A percentile compares a stretch with the other conserved stretches of the same genome.
Evolutionary conservation across 169 alveolate species (phyloP).

Genomic region (Plasmodium fragile): DNA sequence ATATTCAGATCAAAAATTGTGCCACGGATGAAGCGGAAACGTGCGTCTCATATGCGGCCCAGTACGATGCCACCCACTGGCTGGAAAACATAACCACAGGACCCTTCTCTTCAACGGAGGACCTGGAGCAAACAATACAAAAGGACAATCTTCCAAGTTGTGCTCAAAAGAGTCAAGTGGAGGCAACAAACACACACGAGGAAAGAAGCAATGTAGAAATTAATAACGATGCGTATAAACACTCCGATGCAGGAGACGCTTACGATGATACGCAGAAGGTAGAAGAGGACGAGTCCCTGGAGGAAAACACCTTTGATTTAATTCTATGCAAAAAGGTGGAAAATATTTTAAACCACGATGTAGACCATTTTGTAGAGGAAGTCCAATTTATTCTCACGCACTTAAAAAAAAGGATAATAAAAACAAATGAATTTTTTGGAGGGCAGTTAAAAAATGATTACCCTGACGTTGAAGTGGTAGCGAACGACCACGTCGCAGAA

Average conservation of each 20-base stretch:
- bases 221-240: not conserved
- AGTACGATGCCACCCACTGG: conserved; percentile 1
- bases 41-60: not conserved
- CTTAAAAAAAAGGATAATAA: conserved; percentile 43
- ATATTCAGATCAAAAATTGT: not conserved
- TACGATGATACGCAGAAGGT: not conserved
- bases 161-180: not conserved
- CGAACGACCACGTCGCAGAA: not conserved
- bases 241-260: not conserved
- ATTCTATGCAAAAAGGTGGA: conserved; percentile 33
- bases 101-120: not conserved
- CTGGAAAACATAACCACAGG: not conserved
- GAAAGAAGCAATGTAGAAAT: not conserved
- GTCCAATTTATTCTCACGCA: conserved; percentile 52
- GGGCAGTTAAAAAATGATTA: conserved; percentile 21
- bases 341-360: conserved; percentile 33
- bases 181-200: not conserved
- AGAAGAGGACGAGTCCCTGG: not conserved
- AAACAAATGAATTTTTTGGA: conserved; percentile 50
- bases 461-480: not conserved
- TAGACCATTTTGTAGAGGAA: conserved; percentile 48
- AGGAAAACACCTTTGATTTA: conserved; percentile 10
- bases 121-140: not conserved
- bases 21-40: not conserved
- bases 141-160: not conserved